Conservation (phyloP, 2,329 filamentous ascomycete genomes). For the Blumeria hordei region DNA sequence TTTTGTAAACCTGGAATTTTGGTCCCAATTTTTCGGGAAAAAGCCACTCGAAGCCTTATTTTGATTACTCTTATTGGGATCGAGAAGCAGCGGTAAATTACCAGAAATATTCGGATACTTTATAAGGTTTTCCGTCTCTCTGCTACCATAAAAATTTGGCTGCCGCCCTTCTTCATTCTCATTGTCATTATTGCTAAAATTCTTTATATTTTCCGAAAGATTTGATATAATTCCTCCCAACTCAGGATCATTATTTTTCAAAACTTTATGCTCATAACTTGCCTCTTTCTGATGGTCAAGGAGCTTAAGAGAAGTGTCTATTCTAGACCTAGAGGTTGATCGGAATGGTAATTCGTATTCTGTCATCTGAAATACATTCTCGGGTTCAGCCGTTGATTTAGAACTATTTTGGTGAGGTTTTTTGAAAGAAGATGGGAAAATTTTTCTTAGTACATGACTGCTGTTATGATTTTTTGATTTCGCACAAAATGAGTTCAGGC, state of each 20-base stretch:
- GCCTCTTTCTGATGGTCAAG: background rate
- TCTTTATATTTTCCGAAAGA: background rate
- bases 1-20: background rate
- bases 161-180: background rate
- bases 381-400: background rate
- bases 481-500: background rate
- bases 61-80: background rate
- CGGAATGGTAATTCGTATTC: background rate
- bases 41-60: background rate
- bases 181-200: background rate
- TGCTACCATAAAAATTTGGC: background rate
- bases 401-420: background rate
- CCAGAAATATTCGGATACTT: background rate
- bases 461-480: background rate
- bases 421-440: background rate
- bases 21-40: background rate
- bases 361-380: background rate
- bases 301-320: background rate
- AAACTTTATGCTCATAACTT: background rate
- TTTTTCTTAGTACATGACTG: background rate
- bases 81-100: background rate
- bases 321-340: background rate
- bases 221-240: background rate
- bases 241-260: background rate
- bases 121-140: no score